Conservation (phyloP, 2,329 filamentous ascomycete genomes). For the Neocucurbitaria cava region DNA sequence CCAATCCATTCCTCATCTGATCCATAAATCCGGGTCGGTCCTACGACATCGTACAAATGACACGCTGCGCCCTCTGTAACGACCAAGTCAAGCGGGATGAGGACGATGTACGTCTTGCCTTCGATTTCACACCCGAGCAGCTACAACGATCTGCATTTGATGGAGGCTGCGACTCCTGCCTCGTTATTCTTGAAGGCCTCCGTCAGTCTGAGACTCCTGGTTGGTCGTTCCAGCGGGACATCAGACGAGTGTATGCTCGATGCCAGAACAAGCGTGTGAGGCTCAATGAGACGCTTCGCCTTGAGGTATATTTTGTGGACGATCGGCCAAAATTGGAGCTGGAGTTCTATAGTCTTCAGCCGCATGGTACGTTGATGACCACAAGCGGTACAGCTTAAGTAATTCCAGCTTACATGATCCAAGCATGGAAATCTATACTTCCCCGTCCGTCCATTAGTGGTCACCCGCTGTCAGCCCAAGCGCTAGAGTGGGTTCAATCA, state of each 20-base stretch:
- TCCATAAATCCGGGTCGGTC: too few species aligned
- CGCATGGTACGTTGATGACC: conserved; percentile 9
- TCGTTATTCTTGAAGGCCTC: conserved; percentile 22
- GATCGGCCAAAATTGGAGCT: conserved; percentile 23
- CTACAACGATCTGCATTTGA: conserved; percentile 10
- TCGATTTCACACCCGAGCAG: conserved; percentile 19
- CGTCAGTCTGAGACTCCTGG: conserved; percentile 13
- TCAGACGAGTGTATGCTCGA: conserved; percentile 14
- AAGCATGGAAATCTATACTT: conserved; percentile 22
- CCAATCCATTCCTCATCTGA: too few species aligned
- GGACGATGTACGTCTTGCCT: neutral
- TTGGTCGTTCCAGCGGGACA: conserved; percentile 13
- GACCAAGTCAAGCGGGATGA: too few species aligned
- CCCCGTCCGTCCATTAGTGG: conserved; percentile 17
- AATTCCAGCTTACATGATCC: neutral
- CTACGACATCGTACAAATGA: too few species aligned
- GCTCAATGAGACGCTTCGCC: conserved; percentile 8
- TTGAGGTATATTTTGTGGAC: conserved; percentile 19
- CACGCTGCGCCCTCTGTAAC: too few species aligned
- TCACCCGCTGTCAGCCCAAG: conserved; percentile 12
- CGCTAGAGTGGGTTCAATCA: conserved; percentile 13
- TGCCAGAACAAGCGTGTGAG: conserved; percentile 5
- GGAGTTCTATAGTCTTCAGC: conserved; percentile 18
- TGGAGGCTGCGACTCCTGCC: conserved; percentile 14
- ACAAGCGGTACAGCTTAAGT: too few species aligned